Base-by-base conservation (phyloP, 257 asterid genomes). In the Solanum appendiculatum region DNA sequence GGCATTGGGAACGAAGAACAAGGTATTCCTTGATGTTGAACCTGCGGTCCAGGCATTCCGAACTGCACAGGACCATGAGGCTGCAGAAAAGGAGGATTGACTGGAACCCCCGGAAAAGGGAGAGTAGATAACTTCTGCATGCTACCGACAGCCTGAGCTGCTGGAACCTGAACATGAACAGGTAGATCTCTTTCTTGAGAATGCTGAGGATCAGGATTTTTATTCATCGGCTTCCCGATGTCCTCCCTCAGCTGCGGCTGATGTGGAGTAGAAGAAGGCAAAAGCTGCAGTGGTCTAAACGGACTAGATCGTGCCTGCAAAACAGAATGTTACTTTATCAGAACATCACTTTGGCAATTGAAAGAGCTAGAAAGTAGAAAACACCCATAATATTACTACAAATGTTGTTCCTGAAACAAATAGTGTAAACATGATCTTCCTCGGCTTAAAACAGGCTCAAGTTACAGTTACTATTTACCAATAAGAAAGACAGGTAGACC, bases 11-110 rank as follows among this genome's bases (percentile, higher is more conserved):
- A 60, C 13, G 90, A 82, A 34, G 88, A 46, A 87, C 83, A 42
- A 27, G 87, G 37, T 12, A 75, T 66, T 64, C 88, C 88, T 70
- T 34, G 87, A 85, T 87, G 44, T 86, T 88, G 87, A 42, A 68
- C 69, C 46, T 85, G 87, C 3, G 84, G 69, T 48, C 88, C 56
- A 13, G 56, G 87, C 39, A 74, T 64, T 48, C 89, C 88, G 9
- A 56, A 85, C 33, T 75, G 78, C 29, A 82, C 36, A 7, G 74
- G 86, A 75, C 39, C 42, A 69, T 70, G 86, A 23, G 77, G 83
- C 85, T 42, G 89, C 87, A 85, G 74, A 89, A 51, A 82, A 56
- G 88, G 86, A 36, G 85, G 72, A 82, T 87, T 72, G 39, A 84
- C 83, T 7, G 87, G 86, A 73, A 42, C 86, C 23, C 40, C 88